Conservation (phyloP, 78 protist species). For the Speleostelium caveatum region DNA sequence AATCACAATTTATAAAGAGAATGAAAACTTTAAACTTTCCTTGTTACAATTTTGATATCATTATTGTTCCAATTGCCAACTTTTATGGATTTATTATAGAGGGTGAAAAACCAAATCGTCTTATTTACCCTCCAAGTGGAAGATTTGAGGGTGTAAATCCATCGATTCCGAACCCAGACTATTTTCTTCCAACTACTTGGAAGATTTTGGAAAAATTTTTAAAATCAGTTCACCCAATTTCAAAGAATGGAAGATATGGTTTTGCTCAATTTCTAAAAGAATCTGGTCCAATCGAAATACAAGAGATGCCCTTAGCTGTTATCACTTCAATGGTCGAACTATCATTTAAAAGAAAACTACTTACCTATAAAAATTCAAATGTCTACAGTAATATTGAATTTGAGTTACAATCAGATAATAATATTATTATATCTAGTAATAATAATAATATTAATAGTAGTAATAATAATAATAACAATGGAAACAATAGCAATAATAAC, state of each 20-base stretch:
- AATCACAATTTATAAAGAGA: conserved; percentile 66
- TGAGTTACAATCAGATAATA: not conserved
- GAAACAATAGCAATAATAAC: not conserved
- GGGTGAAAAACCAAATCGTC: conserved; percentile 63
- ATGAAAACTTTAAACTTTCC: conserved; percentile 66
- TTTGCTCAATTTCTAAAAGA: conserved; percentile 65
- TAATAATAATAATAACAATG: not conserved
- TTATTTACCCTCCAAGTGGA: conserved; percentile 68
- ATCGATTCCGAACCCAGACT: conserved; percentile 70
- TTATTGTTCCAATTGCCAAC: conserved; percentile 35
- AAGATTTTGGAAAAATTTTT: conserved; percentile 40
- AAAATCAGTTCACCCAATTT: conserved; percentile 67
- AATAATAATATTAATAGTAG: not conserved
- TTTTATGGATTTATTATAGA: conserved; percentile 38
- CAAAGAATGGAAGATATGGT: conserved; percentile 76
- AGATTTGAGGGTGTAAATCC: conserved; percentile 75
- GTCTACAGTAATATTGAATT: conserved; percentile 42
- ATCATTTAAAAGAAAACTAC: conserved; percentile 37
- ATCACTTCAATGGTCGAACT: conserved; percentile 73
- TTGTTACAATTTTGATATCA: conserved; percentile 46
- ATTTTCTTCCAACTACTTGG: conserved; percentile 69
- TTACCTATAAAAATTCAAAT: conserved; percentile 54
- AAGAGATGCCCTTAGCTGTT: conserved; percentile 69
- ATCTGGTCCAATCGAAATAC: conserved; percentile 54
- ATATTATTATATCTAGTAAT: not conserved